Conservation (phyloP, 2,329 filamentous ascomycete genomes). For the Lasiodiplodia gonubiensis region DNA sequence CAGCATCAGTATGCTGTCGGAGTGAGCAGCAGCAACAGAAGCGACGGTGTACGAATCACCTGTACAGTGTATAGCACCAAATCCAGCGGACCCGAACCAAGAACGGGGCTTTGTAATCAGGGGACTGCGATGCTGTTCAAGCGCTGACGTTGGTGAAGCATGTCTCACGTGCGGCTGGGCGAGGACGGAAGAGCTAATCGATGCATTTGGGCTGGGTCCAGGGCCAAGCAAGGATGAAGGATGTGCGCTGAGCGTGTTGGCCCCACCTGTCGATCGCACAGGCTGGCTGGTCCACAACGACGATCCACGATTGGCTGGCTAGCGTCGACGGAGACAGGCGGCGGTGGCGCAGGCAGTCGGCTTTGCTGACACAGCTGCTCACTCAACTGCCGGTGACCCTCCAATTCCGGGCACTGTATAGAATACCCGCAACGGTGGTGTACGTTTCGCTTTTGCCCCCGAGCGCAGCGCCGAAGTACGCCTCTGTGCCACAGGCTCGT, state of each 20-base stretch:
- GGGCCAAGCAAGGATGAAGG: conserved; percentile 8
- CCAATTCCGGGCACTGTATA: too few species aligned
- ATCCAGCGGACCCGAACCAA: background rate
- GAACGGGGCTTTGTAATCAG: background rate
- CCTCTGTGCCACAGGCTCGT: background rate
- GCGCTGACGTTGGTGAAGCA: conserved; percentile 8
- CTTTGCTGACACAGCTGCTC: conserved; percentile 8
- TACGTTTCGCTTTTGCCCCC: background rate
- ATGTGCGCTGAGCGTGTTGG: background rate
- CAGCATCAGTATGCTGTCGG: background rate
- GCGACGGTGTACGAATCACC: conserved; percentile 12
- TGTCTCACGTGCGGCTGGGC: background rate
- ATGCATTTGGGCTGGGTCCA: background rate
- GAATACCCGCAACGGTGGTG: background rate
- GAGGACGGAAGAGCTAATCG: background rate
- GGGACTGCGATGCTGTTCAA: background rate
- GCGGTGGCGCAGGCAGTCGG: background rate
- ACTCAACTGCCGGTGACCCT: background rate
- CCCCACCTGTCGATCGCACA: conserved; percentile 21
- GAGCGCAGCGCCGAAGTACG: background rate
- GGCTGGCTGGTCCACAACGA: background rate
- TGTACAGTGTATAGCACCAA: conserved; percentile 15
- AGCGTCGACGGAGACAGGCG: background rate
- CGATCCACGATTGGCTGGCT: conserved; percentile 12
- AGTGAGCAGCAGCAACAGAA: conserved; percentile 8